These are phyloP conservation scores for Colletotrichum sp. DNA, from an alignment of 2,329 filamentous ascomycete species.

Conservation along the genomic window DNA sequence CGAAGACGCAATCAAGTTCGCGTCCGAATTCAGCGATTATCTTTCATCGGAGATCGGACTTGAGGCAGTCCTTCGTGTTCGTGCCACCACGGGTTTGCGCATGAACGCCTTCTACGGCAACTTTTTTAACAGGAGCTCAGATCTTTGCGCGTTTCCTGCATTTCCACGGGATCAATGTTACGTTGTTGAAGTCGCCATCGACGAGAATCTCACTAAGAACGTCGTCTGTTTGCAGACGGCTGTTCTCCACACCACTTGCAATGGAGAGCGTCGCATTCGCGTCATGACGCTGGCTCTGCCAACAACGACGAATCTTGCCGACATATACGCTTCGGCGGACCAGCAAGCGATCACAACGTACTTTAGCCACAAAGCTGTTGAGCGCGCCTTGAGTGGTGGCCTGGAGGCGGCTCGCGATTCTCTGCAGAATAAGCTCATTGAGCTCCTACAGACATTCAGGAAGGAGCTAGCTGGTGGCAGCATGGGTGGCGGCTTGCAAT, in stretches of 20 bases:
- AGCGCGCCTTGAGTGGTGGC: conserved; percentile 83
- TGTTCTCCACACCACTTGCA: conserved; percentile 96
- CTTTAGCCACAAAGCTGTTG: conserved; percentile 97
- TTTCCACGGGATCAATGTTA: conserved; percentile 98
- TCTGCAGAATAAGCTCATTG: conserved; percentile 87
- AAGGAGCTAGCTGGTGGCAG: conserved; percentile 96
- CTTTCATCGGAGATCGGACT: conserved; percentile 96
- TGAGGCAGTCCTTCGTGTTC: conserved; percentile 93
- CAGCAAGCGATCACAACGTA: conserved; percentile 92
- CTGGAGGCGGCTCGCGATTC: conserved; percentile 91
- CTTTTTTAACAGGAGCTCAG: conserved; percentile 98
- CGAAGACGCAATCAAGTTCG: conserved; percentile 98
- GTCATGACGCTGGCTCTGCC: conserved; percentile 93
- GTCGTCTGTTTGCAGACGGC: conserved; percentile 93
- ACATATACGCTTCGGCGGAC: conserved; percentile 93
- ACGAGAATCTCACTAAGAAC: conserved; percentile 90
- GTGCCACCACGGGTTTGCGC: conserved; percentile 90
- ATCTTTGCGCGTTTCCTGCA: conserved; percentile 96
- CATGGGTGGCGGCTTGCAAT: conserved; percentile 92
- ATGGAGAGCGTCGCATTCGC: conserved; percentile 92
- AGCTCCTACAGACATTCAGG: conserved; percentile 93
- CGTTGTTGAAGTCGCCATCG: conserved; percentile 97
- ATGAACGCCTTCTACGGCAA: conserved; percentile 99
- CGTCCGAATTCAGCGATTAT: conserved; percentile 94
- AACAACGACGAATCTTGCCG: conserved; percentile 87